Percentiles rank a stretch among this genome's conserved stretches.
Conservation (phyloP, 2,329 filamentous ascomycete species). For the Pseudocercospora vitis region DNA sequence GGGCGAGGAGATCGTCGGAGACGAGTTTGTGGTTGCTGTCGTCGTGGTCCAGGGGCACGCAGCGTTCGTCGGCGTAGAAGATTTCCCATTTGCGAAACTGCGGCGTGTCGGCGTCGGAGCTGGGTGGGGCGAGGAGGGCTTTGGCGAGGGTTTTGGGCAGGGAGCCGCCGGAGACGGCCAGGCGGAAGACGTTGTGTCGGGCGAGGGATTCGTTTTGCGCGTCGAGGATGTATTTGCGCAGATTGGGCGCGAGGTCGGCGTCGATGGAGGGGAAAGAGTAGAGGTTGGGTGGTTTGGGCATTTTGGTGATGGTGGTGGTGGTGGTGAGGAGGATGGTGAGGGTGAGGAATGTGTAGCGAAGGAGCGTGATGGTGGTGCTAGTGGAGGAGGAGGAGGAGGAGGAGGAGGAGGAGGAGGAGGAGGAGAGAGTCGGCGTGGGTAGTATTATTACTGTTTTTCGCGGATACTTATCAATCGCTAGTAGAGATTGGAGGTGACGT, state of each 20-base stretch:
- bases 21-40: slow-evolving; percentile 94
- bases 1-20: slow-evolving; percentile 83
- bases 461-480: slow-evolving; percentile 11
- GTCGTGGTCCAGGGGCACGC: slow-evolving; percentile 83
- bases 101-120: slow-evolving; percentile 60
- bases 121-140: slow-evolving; percentile 65
- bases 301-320: slow-evolving; percentile 19
- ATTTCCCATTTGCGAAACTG: slow-evolving; percentile 91
- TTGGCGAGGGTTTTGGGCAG: slow-evolving; percentile 84
- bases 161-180: slow-evolving; percentile 91
- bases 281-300: slow-evolving; percentile 57
- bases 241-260: slow-evolving; percentile 68
- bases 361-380: background rate
- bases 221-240: slow-evolving; percentile 80
- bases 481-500: too few species aligned
- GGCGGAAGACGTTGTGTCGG: slow-evolving; percentile 79
- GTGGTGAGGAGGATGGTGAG: slow-evolving; percentile 4
- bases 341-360: background rate
- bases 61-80: slow-evolving; percentile 97
- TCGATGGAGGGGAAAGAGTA: slow-evolving; percentile 76
- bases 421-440: background rate
- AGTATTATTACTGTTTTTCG: background rate
- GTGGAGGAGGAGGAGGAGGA: background rate
- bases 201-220: slow-evolving; percentile 76
- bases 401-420: background rate